These are phyloP conservation scores for Lotmaria passim DNA, from an alignment of 208 protist genomes.

Conservation along the genomic window DNA sequence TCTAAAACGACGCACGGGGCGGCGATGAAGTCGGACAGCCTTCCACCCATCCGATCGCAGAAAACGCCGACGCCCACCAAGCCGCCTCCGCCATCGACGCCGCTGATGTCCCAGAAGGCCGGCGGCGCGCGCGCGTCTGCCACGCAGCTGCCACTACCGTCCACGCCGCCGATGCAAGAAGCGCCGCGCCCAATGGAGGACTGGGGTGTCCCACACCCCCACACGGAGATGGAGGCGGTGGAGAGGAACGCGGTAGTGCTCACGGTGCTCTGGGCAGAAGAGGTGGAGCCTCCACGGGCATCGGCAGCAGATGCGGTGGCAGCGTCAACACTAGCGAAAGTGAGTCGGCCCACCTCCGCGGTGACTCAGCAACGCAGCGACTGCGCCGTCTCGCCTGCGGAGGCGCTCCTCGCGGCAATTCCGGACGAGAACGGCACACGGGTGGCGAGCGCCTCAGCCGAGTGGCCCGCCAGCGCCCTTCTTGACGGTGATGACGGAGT, in stretches of 20 bases:
- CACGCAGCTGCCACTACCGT: slow-evolving; percentile 3
- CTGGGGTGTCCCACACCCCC: slow-evolving; percentile 48
- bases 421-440: background rate
- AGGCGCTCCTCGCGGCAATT: slow-evolving; percentile 16
- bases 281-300: too few species aligned
- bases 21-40: background rate
- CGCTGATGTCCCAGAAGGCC: too few species aligned
- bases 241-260: slow-evolving; percentile 78
- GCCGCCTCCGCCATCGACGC: background rate
- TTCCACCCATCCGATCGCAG: background rate
- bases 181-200: slow-evolving; percentile 39
- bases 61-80: background rate
- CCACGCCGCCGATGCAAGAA: slow-evolving; percentile 22
- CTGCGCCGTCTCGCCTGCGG: background rate
- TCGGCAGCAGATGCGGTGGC: background rate
- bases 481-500: background rate
- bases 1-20: background rate
- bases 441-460: background rate
- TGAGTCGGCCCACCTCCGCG: background rate
- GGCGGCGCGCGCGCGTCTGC: background rate
- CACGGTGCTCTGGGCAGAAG: slow-evolving; percentile 48
- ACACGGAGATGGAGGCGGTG: slow-evolving; percentile 60
- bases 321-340: background rate
- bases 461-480: background rate
- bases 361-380: background rate